phyloP scores from a whole-genome alignment of 441 rosid species.

The Pelargonium australe region DNA sequence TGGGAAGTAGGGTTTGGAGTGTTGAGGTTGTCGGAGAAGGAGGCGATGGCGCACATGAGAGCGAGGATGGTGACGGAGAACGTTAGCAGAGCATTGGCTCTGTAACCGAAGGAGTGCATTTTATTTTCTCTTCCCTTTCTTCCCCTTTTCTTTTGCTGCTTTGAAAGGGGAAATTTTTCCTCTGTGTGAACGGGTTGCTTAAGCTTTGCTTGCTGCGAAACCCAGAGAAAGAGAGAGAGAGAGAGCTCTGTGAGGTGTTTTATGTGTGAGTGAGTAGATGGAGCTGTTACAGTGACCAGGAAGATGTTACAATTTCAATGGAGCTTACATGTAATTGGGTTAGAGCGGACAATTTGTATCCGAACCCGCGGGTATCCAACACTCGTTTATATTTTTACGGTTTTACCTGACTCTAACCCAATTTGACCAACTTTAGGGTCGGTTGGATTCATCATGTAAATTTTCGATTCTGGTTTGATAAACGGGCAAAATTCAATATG shows the following conservation, averaged over 20 bases:
- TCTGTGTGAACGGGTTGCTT: too few species aligned
- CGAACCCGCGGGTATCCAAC: too few species aligned
- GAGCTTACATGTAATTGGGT: neutral
- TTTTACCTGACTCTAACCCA: too few species aligned
- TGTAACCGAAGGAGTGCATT: constrained; percentile 86
- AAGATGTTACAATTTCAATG: neutral
- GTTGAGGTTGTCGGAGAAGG: constrained; percentile 77
- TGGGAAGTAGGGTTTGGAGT: constrained; percentile 63
- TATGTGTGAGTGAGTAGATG: neutral
- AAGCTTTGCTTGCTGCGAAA: too few species aligned
- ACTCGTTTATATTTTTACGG: too few species aligned
- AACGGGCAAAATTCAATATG: too few species aligned
- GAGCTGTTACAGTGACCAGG: neutral
- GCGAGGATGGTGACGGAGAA: constrained; percentile 76
- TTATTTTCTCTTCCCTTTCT: neutral
- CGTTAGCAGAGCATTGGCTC: constrained; percentile 81
- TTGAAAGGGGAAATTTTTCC: too few species aligned
- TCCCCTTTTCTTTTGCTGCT: neutral
- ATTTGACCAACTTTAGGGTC: too few species aligned
- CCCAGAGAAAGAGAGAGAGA: too few species aligned
- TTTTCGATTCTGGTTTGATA: too few species aligned
- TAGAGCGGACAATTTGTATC: too few species aligned
- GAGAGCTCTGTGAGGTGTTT: neutral
- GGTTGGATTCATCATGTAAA: too few species aligned
- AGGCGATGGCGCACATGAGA: constrained; percentile 68